A percentile compares a stretch with the other conserved stretches of the same genome.
Evolutionary conservation across 164 flowering plant genomes (phyloP).

Genomic region (Saururus chinensis): DNA sequence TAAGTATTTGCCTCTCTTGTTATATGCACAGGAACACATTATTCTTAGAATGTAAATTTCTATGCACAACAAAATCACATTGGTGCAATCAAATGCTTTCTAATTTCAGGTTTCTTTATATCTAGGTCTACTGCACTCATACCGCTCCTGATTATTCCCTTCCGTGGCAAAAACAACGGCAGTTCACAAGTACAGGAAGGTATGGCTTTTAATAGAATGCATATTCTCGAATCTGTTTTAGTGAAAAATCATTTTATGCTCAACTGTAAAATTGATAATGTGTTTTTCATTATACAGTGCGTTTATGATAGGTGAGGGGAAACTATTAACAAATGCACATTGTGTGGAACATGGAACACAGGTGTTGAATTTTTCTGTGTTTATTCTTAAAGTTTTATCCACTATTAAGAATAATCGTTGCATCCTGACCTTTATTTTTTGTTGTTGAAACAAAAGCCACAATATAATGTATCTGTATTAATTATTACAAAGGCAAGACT

Average conservation of each 20-base stretch:
- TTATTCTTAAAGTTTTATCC: no score
- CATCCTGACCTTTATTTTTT: no score
- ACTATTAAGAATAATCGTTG: no score
- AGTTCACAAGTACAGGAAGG: conserved; percentile 96
- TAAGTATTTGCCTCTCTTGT: no score
- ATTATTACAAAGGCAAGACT: no score
- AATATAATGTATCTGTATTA: no score
- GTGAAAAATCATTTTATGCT: background rate
- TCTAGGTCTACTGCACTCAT: conserved; percentile 91
- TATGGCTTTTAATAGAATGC: conserved; percentile 16
- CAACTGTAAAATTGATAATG: background rate
- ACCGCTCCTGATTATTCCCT: conserved; percentile 96
- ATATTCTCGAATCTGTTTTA: background rate
- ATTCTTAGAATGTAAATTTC: background rate
- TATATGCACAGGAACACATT: no score
- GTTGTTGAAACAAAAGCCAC: no score
- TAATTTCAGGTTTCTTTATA: background rate
- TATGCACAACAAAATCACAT: background rate
- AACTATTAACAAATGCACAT: conserved; percentile 94
- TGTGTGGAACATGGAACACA: conserved; percentile 92
- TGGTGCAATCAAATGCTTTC: background rate
- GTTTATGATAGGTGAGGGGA: conserved; percentile 89
- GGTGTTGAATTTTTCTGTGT: conserved; percentile 25
- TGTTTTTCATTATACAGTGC: conserved; percentile 42
- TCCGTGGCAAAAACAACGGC: conserved; percentile 99